Conservation (phyloP, 768 basidiomycete genomes). For the Hydnum rufescens region DNA sequence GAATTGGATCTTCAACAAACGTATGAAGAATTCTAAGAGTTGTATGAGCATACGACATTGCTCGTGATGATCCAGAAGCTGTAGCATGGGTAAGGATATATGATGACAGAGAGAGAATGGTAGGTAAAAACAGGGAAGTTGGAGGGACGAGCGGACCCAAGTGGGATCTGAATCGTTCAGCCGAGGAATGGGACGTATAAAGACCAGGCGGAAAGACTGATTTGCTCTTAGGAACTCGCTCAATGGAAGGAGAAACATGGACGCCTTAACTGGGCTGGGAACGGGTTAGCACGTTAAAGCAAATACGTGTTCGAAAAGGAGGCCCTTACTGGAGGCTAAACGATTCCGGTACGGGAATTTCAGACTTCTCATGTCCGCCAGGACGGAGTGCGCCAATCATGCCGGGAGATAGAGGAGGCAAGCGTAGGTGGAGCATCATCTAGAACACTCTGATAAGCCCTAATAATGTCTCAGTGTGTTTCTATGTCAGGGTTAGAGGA, state of each 20-base stretch:
- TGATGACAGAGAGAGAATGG: conserved; percentile 37
- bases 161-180: conserved; percentile 11
- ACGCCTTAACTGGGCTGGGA: conserved; percentile 40
- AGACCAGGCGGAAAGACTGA: conserved; percentile 26
- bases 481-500: not conserved
- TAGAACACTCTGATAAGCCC: conserved; percentile 35
- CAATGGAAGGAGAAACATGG: conserved; percentile 35
- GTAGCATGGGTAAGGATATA: conserved; percentile 51
- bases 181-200: conserved; percentile 15
- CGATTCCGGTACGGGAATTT: no score
- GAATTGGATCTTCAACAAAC: conserved; percentile 30
- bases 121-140: conserved; percentile 25
- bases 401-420: conserved; percentile 24
- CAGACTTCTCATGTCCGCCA: no score
- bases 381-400: no score
- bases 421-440: conserved; percentile 35
- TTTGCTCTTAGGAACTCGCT: conserved; percentile 42
- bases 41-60: conserved; percentile 41
- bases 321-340: no score
- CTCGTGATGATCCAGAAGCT: conserved; percentile 35
- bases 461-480: conserved; percentile 12
- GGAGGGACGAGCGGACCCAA: conserved; percentile 14
- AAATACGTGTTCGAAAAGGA: no score
- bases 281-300: no score
- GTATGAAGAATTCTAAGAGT: conserved; percentile 33